These are phyloP conservation scores for Sisymbrium irio DNA, from an alignment of 345 rosid genomes.

Conservation along the genomic window DNA sequence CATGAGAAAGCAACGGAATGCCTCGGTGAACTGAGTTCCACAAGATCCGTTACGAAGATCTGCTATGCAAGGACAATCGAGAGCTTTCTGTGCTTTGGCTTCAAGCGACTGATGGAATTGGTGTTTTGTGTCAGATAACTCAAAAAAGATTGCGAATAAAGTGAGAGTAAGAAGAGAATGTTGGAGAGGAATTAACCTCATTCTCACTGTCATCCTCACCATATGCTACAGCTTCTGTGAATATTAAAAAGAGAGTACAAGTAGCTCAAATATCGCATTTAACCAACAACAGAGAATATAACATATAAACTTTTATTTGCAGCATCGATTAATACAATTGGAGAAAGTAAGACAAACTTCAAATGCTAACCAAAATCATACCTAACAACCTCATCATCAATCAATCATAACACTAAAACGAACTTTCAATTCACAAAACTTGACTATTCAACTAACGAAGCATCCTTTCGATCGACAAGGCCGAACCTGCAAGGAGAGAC, in stretches of 20 bases:
- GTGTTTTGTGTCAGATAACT: slow-evolving; percentile 25
- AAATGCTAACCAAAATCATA: not conserved
- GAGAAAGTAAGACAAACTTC: not conserved
- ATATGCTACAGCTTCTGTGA: slow-evolving; percentile 77
- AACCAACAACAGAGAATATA: too few species aligned
- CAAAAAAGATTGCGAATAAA: not conserved
- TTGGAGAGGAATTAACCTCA: slow-evolving; percentile 44
- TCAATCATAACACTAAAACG: not conserved
- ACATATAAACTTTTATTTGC: too few species aligned
- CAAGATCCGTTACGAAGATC: slow-evolving; percentile 74
- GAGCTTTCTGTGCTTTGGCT: slow-evolving; percentile 71
- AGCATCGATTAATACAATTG: too few species aligned
- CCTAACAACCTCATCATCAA: not conserved
- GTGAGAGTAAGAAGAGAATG: not conserved
- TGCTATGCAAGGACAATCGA: slow-evolving; percentile 89
- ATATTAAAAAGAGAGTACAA: not conserved
- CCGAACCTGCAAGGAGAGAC: slow-evolving; percentile 55
- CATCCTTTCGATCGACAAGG: not conserved
- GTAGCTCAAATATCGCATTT: slow-evolving; percentile 12
- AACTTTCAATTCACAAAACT: not conserved
- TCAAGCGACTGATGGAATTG: slow-evolving; percentile 60
- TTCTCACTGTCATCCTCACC: slow-evolving; percentile 51
- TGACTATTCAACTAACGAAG: not conserved
- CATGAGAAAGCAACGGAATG: slow-evolving; percentile 83
- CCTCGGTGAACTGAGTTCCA: slow-evolving; percentile 74